A percentile compares a stretch with the other conserved stretches of the same genome.
Conservation (phyloP, 2,329 filamentous ascomycete species). For the Spiromastix sp. region DNA sequence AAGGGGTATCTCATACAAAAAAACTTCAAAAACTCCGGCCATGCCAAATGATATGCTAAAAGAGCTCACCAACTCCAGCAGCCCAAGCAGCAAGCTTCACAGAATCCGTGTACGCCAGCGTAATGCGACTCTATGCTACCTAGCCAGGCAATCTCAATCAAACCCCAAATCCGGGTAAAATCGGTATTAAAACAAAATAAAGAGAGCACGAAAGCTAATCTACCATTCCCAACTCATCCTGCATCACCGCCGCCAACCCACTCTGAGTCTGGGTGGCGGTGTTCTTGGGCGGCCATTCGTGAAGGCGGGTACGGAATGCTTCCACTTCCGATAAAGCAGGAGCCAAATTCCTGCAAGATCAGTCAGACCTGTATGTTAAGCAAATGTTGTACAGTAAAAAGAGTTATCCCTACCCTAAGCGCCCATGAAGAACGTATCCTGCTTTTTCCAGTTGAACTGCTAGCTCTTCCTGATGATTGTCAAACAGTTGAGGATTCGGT, state of each 20-base stretch:
- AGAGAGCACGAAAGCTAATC: no score
- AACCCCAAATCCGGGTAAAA: no score
- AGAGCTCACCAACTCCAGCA: no score
- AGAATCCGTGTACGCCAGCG: no score
- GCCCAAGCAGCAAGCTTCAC: no score
- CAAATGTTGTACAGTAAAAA: not conserved
- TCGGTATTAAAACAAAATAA: no score
- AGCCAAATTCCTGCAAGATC: conserved; percentile 34
- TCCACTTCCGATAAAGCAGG: conserved; percentile 41
- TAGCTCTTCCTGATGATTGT: conserved; percentile 87
- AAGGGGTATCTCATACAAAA: no score
- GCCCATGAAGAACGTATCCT: conserved; percentile 66
- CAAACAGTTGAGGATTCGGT: conserved; percentile 68
- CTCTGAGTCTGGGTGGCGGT: conserved; percentile 31
- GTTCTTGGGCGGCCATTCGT: conserved; percentile 42
- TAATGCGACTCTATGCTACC: no score
- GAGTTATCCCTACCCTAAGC: conserved; percentile 47
- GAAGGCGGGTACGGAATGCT: conserved; percentile 30
- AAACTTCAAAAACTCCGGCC: no score
- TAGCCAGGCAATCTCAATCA: no score
- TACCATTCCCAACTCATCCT: conserved; percentile 48
- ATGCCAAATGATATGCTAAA: no score
- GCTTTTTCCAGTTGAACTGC: conserved; percentile 63
- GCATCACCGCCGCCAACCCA: conserved; percentile 42
- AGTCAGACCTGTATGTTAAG: conserved; percentile 5